These are phyloP conservation scores for Penicillium digitatum DNA, from an alignment of 2,329 filamentous ascomycete genomes.

Conservation along the genomic window DNA sequence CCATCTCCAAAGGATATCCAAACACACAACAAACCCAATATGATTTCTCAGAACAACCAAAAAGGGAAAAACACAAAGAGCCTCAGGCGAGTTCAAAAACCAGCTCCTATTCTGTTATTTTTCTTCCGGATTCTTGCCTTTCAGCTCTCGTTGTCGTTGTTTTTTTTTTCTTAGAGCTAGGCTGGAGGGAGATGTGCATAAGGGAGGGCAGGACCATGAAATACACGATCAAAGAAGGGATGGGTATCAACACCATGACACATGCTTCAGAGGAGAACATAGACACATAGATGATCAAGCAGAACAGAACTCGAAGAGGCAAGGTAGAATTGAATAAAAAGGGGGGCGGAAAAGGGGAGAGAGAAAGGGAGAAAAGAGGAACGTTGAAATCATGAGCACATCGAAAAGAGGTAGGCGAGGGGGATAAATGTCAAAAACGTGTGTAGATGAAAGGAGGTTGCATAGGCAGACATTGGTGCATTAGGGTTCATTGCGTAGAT, in stretches of 20 bases:
- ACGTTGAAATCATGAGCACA: slow-evolving; percentile 36
- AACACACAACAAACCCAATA: slow-evolving; percentile 14
- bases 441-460: slow-evolving; percentile 30
- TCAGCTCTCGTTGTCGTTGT: slow-evolving; percentile 3
- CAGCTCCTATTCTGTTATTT: slow-evolving; percentile 2
- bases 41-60: slow-evolving; percentile 7
- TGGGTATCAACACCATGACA: slow-evolving; percentile 45
- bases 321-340: slow-evolving; percentile 13
- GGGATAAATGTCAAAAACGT: slow-evolving; percentile 10
- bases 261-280: slow-evolving; percentile 32
- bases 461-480: slow-evolving; percentile 13
- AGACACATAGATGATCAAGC: slow-evolving; percentile 5
- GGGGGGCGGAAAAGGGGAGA: slow-evolving; percentile 8
- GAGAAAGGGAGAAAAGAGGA: slow-evolving; percentile 17
- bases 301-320: slow-evolving; percentile 4
- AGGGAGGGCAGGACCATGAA: slow-evolving; percentile 15
- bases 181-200: slow-evolving; percentile 6
- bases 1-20: slow-evolving; percentile 16
- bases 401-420: slow-evolving; percentile 16
- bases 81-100: background rate
- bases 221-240: slow-evolving; percentile 32
- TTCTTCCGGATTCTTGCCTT: background rate
- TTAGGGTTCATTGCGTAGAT: slow-evolving; percentile 33
- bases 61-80: background rate
- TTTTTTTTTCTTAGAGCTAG: slow-evolving; percentile 2